Base-by-base conservation (phyloP, 371 early-diverging fungal species). In the Syncephalastrum monosporum region DNA sequence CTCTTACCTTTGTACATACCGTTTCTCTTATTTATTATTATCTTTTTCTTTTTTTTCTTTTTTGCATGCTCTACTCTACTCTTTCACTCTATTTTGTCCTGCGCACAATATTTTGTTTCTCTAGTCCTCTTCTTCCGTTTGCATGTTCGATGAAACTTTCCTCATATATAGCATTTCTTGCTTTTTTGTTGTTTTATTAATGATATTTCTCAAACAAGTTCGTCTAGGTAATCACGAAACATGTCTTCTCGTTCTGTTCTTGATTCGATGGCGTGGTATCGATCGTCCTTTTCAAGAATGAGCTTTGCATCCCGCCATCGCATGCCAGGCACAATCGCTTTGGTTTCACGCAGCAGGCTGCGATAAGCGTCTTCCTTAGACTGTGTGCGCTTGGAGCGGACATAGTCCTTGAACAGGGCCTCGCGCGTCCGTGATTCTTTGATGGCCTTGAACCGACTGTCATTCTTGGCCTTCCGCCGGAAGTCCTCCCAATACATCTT, bases 401-500 rank as follows among this genome's bases (percentile, higher is more conserved):
- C 60, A 60, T 83, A 77, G 16, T 83, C 86, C 49, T 77, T 73
- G 54, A 88, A 89, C 49, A 85, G 27, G 1, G 55, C 46, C 55
- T 85, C 82, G 27, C 79, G 74, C 46, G 80, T 76, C 49, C 71
- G 64, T n/a, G 77, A 61, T 12, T 72, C 71, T 6, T 58, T 46
- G 6, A 86, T 50, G 3, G 63, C 73, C 29, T 73, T 58, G 57
- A 84, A 89, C 29, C 86, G 68, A 1, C 72, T 38, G 55, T 88
- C 86, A 43, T 79, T 55, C 53, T 81, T 82, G 53, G 68, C 83
- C 64, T 84, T 82, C 19, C 83, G 79, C n/a, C 74, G 59, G 55
- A 90, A 87, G 50, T 87, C 87, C 19, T 85, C 85, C 75, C 79
- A 88, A 14, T 77, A 77, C 60, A 82, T 82, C 24, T 75, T 70